These are phyloP conservation scores for Pyracantha coccinea DNA, from an alignment of 331 rosid genomes.

Conservation along the genomic window DNA sequence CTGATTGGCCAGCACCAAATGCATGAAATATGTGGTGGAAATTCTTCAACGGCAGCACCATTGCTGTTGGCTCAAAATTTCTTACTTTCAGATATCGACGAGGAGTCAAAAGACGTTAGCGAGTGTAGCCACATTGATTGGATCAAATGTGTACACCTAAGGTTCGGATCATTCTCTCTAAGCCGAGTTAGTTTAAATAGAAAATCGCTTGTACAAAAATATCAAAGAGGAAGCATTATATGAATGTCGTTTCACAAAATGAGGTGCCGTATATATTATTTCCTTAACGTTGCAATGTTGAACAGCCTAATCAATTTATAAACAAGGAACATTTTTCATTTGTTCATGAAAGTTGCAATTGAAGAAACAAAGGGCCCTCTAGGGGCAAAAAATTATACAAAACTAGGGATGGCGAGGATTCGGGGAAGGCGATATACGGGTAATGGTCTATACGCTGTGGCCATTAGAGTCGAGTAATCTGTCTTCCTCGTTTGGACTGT, in stretches of 20 bases:
- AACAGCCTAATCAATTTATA: not conserved
- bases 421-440: slow-evolving; percentile 1
- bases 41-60: not conserved
- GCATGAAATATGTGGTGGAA: not conserved
- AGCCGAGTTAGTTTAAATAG: not conserved
- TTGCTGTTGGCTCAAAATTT: not conserved
- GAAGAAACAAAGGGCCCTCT: not conserved
- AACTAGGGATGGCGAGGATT: not conserved
- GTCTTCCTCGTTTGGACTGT: slow-evolving; percentile 57
- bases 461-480: slow-evolving; percentile 50
- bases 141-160: too few species aligned
- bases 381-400: slow-evolving; percentile 10
- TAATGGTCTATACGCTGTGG: slow-evolving; percentile 48
- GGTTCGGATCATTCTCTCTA: too few species aligned
- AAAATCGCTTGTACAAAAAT: not conserved
- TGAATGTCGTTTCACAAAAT: not conserved
- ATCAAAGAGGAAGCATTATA: not conserved
- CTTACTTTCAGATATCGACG: not conserved
- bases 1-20: not conserved
- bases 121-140: too few species aligned
- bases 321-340: not conserved
- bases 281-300: not conserved
- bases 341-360: not conserved
- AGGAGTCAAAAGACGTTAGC: not conserved
- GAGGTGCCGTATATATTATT: not conserved